Base-by-base conservation (phyloP, 768 basidiomycete genomes). In the Dentipellis sp. region DNA sequence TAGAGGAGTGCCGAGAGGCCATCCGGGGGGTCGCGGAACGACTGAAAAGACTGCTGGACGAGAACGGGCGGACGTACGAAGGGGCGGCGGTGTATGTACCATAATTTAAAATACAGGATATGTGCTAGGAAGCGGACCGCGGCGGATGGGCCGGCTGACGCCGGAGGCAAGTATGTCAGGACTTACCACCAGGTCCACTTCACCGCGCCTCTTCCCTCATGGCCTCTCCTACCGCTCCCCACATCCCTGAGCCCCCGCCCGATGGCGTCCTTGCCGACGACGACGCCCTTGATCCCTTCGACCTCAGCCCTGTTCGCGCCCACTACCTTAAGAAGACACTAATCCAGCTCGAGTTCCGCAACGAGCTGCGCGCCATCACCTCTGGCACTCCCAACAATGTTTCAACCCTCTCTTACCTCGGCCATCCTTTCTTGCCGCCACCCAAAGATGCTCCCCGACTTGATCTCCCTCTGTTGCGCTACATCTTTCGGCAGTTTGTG, bases 241-340 rank as follows among this genome's bases (percentile, higher is more conserved):
- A 42, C 10, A 36, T 17, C 45, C 17, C 22, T 17, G n/a, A 21
- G 8, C 54, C 54, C 9, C 19, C 21, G 21, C n/a, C 17, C n/a
- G 19, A 53, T 42, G 9, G 22, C 17, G 23, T 14, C 39, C 22
- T 46, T 35, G 48, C 16, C 11, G 37, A 55, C 17, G 45, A 59
- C 10, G 56, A 60, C 19, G 14, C 29, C 51, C 17, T 23, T 45
- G 19, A 45, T 19, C 12, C 42, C 29, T 42, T 35, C 19, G n/a
- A 37, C 4, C 81, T 97, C 50, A 91, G 92, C 1, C 91, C 95
- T 11, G 74, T 94, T 50, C 86, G 94, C 45, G 93, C 94, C 4
- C 97, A 99, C 67, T 99, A 99, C 71, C 89, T 99, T 68, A 99
- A 98, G 77, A 98, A 98, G 71, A 81, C 91, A 16, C 84, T 99